Base-by-base conservation (phyloP, 768 basidiomycete genomes). In the Galerina marginata region DNA sequence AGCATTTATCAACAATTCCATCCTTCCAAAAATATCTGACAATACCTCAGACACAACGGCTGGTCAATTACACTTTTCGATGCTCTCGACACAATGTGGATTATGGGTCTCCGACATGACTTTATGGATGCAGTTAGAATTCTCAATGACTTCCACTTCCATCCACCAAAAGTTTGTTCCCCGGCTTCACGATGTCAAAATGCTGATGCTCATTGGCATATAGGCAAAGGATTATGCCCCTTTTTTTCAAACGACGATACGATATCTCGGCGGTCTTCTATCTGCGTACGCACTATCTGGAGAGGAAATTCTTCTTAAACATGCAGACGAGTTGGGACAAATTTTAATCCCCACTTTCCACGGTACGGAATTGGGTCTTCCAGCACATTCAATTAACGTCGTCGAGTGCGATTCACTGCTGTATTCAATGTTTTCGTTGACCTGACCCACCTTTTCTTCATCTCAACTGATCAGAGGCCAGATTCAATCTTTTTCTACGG, bases 231-330 rank as follows among this genome's bases (percentile, higher is more conserved):
- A 61, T 14, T 77, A 68, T 58, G 82, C 78, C 7, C 83, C 83
- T 1, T 88, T 89, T 71, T 89, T 88, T 61, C 88, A 93, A 76
- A 93, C 91, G 0, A 86, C 87, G 20, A 94, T 94, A 57, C 86
- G 91, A 7, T 80, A 82, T 61, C 76, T 95, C 2, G 93, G 92
- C 3, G 92, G 93, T 1, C 73, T 93, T 0, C 79, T 93, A 2
- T 89, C 87, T 14, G 89, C 91, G 0, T 88, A 92, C 69, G 85
- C 91, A n/a, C 79, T 94, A 2, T 89, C 90, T 0, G 77, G 78
- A 0, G 85, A 91, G 39, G 73, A 78, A 0, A 72, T 88, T 6
- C 79, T 90, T 23, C 81, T 91, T 9, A 62, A 75, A 1, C 83
- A 85, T 10, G 90, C 92, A 0, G 84, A 90, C 45, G 87, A 91